Percentiles rank a stretch among this genome's conserved stretches.
phyloP scores from a whole-genome alignment of 306 rosid species.

The Psophocarpus tetragonolobus region DNA sequence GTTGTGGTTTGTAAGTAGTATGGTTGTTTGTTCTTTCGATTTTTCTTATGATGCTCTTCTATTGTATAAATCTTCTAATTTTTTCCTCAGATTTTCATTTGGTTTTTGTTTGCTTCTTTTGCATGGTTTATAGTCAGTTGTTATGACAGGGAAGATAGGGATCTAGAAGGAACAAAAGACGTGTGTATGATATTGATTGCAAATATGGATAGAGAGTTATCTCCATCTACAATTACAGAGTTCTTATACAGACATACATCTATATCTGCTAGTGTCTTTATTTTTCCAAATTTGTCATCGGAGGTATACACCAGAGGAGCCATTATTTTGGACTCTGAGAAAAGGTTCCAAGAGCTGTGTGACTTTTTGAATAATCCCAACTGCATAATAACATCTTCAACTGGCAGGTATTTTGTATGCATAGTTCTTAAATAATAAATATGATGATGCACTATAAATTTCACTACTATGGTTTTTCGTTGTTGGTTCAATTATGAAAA shows the following conservation, averaged over 20 bases:
- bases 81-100: background rate
- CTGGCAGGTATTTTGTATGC: slow-evolving; percentile 59
- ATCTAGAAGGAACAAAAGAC: slow-evolving; percentile 48
- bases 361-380: slow-evolving; percentile 60
- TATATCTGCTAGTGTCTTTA: slow-evolving; percentile 49
- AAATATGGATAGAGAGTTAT: slow-evolving; percentile 60
- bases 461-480: background rate
- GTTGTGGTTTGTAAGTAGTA: background rate
- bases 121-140: slow-evolving; percentile 15
- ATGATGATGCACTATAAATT: background rate
- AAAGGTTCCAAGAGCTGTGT: slow-evolving; percentile 40
- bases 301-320: slow-evolving; percentile 55
- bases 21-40: slow-evolving; percentile 9
- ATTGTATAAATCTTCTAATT: background rate
- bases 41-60: background rate
- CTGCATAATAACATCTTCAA: slow-evolving; percentile 56
- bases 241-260: slow-evolving; percentile 52
- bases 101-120: background rate
- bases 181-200: slow-evolving; percentile 57
- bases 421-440: background rate
- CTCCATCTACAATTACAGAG: slow-evolving; percentile 48
- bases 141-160: slow-evolving; percentile 47
- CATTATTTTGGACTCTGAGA: slow-evolving; percentile 50
- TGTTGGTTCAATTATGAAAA: slow-evolving; percentile 6
- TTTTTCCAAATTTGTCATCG: slow-evolving; percentile 48